A percentile compares a stretch with the other conserved stretches of the same genome.
phyloP scores from a whole-genome alignment of 139 green algal species.

The Chlamydomonas eustigma region DNA sequence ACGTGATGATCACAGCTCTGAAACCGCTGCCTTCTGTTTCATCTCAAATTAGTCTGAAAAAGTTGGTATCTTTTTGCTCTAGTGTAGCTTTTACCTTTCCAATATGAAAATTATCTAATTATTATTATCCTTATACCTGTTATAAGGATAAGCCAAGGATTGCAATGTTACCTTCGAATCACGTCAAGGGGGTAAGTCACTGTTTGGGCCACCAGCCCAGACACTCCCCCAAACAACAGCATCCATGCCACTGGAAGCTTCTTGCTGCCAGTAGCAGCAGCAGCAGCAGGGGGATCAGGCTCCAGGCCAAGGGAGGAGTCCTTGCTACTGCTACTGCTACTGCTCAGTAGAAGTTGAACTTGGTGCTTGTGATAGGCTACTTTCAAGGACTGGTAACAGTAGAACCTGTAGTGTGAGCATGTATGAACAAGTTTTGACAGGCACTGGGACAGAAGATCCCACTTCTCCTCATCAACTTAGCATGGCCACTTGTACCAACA shows the following conservation, averaged over 20 bases:
- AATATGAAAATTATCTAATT: not conserved
- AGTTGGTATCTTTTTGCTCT: not conserved
- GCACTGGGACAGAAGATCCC: no score
- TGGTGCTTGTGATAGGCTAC: slow-evolving; percentile 28
- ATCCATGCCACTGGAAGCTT: slow-evolving; percentile 65
- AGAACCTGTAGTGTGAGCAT: slow-evolving; percentile 76
- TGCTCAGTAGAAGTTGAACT: no score
- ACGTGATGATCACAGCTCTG: not conserved
- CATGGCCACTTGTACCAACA: no score
- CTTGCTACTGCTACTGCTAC: not conserved
- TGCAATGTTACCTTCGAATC: slow-evolving; percentile 86
- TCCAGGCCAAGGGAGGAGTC: not conserved
- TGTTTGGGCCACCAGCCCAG: slow-evolving; percentile 85
- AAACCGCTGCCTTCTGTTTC: no score
- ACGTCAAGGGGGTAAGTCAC: slow-evolving; percentile 76
- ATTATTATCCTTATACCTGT: slow-evolving; percentile 8
- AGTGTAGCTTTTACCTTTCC: not conserved
- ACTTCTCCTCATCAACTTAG: no score
- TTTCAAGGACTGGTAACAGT: slow-evolving; percentile 85
- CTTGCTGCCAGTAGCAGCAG: slow-evolving; percentile 3
- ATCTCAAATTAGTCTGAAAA: not conserved
- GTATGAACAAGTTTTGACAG: no score
- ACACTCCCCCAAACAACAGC: slow-evolving; percentile 72
- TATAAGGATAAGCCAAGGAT: slow-evolving; percentile 50
- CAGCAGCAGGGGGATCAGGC: no score